Evolutionary conservation across 345 rosid species (phyloP).

Genomic region (Bruguiera gymnorhiza): DNA sequence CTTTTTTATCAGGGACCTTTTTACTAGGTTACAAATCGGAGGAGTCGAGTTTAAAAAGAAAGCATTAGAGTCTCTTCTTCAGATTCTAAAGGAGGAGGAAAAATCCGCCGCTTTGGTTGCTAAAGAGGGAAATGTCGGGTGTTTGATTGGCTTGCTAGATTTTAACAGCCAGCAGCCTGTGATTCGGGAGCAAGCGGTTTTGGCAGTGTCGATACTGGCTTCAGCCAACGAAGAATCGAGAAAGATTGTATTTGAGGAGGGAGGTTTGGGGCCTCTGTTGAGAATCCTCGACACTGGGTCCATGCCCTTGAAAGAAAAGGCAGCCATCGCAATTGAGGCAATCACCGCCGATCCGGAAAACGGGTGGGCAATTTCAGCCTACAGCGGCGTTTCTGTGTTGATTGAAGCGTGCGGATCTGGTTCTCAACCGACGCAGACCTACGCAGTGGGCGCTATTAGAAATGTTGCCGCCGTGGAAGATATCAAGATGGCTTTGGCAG

Average conservation of each 20-base stretch:
- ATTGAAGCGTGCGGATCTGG: conserved; percentile 71
- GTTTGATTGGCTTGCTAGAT: conserved; percentile 61
- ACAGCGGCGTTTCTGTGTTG: conserved; percentile 57
- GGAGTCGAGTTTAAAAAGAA: conserved; percentile 70
- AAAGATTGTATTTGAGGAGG: conserved; percentile 59
- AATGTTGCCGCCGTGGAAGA: conserved; percentile 60
- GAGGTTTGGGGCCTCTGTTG: conserved; percentile 70
- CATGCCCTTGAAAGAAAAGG: conserved; percentile 52
- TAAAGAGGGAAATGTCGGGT: conserved; percentile 65
- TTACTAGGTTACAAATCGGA: conserved; percentile 78
- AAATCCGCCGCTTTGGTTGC: conserved; percentile 55
- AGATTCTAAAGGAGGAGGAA: conserved; percentile 51
- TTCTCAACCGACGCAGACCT: conserved; percentile 43
- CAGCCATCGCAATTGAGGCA: conserved; percentile 64
- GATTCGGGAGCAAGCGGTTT: conserved; percentile 62
- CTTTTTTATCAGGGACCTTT: conserved; percentile 65
- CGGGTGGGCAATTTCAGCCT: conserved; percentile 68
- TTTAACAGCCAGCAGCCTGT: conserved; percentile 35
- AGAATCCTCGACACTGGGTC: conserved; percentile 63
- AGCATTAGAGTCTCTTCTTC: conserved; percentile 67
- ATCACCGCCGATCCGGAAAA: conserved; percentile 65
- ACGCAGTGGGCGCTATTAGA: conserved; percentile 57
- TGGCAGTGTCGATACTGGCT: conserved; percentile 58
- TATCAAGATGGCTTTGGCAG: conserved; percentile 49
- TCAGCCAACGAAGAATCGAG: conserved; percentile 56